Base-by-base conservation (phyloP, 352 stramenopile species). In the Pythium sp. region DNA sequence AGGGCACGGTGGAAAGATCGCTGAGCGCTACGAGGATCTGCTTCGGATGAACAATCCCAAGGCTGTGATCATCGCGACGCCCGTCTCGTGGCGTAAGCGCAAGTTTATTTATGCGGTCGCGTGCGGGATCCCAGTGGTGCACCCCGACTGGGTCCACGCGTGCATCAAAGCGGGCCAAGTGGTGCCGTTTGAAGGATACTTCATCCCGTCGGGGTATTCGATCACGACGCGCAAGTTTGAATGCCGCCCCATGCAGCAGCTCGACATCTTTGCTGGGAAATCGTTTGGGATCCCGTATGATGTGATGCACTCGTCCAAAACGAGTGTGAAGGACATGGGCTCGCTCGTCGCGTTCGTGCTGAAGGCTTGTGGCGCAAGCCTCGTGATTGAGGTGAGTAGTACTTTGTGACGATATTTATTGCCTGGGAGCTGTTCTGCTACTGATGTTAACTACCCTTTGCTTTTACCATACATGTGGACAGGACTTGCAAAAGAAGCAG, bases 101-200 rank as follows among this genome's bases (percentile, higher is more conserved):
- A 95, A 95, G 75, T 92, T 92, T 69, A 87, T 92, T 73, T 81
- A 86, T 65, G 87, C 87, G 6, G 58, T 95, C 59, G 82, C 82
- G n/a, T 91, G 79, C 65, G 84, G 85, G n/a, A 91, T 95, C 20
- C 84, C 87, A 15, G 82, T 95, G 3, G 73, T 95, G 20, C 87
- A 95, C 70, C 83, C 87, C 0, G 87, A 93, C 53, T 95, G 87
- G 87, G 79, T 95, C 14, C 80, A 86, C 30, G 75, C 75, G 57
- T 93, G 87, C 58, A 82, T 88, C 54, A 76, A 79, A 43, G 66
- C 67, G n/a, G 73, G 72, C 1, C 54, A 74, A 34, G 64, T 85
- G n/a, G 53, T 91, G 46, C 78, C 86, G 3, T 89, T 93, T 18
- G 77, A 90, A 22, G 84, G 87, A 8, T 95, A 90, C 66, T 79